Evolutionary conservation across 495 filamentous ascomycete species (phyloP), one percentile per base, ranked within the genome.

Genomic region (Aspergillus leporis): DNA sequence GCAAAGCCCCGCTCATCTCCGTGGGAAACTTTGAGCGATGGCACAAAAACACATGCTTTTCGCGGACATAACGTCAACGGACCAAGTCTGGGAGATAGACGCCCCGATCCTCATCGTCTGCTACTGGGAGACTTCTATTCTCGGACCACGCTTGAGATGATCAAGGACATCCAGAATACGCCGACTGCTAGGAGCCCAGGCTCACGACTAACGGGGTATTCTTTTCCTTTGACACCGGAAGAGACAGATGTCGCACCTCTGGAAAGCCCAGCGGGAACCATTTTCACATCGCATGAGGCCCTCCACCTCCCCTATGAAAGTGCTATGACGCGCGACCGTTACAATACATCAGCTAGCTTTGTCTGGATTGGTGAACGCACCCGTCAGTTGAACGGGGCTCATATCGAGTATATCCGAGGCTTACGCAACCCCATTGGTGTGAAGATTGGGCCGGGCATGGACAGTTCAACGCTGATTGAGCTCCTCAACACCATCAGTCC

Each of bases 291-390:
- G 0, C 56, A 59, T 22, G 56, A 59, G 19, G 56, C 56, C 1
- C 49, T 59, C 0, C 56, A 59, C 32, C 25, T 59, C 1, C 56
- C 56, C 7, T 59, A 59, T 31, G 56, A 59, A 38, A 28, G 34
- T 5, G 40, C 56, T 8, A 38, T 59, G 18, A 52, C 56, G 1
- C 32, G 40, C 10, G 34, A 47, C 6, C 48, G 51, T 22, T 59
- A 59, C 16, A 59, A 59, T n/a, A 34, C 41, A 10, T 58, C 55
- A 3, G 55, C 55, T 4, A 58, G 45, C 2, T 51, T 38, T 19
- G 31, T 58, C 3, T 58, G 55, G 55, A 47, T 58, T 3, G 55
- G 55, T 22, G 55, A 58, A 21, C 55, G 55, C 19, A 58, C 55
- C 30, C 55, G 55, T 21, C 55, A 58, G 31, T 32, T 58, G 2